These are phyloP conservation scores for Prunus davidiana DNA, from an alignment of 306 rosid species.

Conservation along the genomic window DNA sequence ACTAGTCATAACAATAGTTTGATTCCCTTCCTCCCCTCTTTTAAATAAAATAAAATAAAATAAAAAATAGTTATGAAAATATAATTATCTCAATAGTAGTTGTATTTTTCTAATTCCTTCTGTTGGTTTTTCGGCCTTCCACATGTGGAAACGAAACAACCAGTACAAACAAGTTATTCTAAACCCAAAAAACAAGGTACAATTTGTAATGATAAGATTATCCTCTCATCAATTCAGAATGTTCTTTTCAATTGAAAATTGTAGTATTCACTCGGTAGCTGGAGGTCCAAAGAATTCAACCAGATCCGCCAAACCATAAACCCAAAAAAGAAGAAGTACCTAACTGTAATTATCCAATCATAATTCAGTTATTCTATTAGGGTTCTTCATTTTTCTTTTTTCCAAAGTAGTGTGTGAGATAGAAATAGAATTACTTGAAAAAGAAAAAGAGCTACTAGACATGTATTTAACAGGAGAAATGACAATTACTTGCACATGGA, in stretches of 20 bases:
- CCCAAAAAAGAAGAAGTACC: not conserved
- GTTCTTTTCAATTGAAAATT: not conserved
- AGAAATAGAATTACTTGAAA: slow-evolving; percentile 27
- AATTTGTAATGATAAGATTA: not conserved
- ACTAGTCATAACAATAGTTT: too few species aligned
- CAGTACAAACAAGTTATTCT: too few species aligned
- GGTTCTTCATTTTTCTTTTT: not conserved
- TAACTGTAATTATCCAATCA: not conserved
- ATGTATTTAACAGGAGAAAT: slow-evolving; percentile 41
- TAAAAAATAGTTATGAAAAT: too few species aligned
- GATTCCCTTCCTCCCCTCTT: too few species aligned
- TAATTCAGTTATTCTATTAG: slow-evolving; percentile 1
- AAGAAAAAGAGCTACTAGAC: slow-evolving; percentile 2
- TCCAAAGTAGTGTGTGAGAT: not conserved
- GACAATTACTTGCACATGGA: slow-evolving; percentile 21
- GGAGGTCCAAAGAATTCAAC: not conserved
- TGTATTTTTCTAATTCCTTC: too few species aligned
- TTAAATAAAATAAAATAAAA: too few species aligned
- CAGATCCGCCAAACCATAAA: not conserved
- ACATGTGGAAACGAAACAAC: too few species aligned
- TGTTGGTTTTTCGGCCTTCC: too few species aligned
- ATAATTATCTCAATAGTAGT: too few species aligned
- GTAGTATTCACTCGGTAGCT: not conserved
- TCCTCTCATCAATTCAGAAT: not conserved
- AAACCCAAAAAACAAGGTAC: too few species aligned